phyloP scores from a whole-genome alignment of 2,329 filamentous ascomycete species.

The Colletotrichum coccodes region DNA sequence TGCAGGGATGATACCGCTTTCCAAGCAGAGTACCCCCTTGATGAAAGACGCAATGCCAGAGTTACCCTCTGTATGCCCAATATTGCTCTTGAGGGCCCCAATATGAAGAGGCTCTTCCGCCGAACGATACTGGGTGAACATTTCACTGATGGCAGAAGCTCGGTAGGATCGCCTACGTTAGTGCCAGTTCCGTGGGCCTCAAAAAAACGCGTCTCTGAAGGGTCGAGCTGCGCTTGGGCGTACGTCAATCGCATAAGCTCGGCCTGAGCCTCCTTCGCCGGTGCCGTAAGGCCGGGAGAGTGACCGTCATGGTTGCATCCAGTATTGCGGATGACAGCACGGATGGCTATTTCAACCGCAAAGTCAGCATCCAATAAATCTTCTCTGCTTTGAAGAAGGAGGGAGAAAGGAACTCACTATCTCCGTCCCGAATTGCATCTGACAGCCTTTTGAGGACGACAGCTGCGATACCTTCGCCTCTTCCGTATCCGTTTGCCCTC shows the following conservation, averaged over 20 bases:
- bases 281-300: slow-evolving; percentile 47
- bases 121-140: slow-evolving; percentile 50
- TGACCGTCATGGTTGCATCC: slow-evolving; percentile 54
- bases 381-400: neutral
- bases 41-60: slow-evolving; percentile 37
- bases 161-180: slow-evolving; percentile 63
- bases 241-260: slow-evolving; percentile 51
- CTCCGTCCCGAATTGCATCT: neutral
- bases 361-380: slow-evolving; percentile 64
- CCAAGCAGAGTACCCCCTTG: slow-evolving; percentile 39
- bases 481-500: slow-evolving; percentile 69
- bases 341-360: slow-evolving; percentile 66
- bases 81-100: slow-evolving; percentile 23
- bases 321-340: slow-evolving; percentile 47
- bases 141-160: slow-evolving; percentile 56
- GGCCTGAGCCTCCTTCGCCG: slow-evolving; percentile 39
- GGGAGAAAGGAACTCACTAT: neutral
- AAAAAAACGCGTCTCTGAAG: slow-evolving; percentile 44
- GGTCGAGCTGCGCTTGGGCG: slow-evolving; percentile 36
- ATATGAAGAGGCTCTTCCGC: slow-evolving; percentile 40
- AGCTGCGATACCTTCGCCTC: slow-evolving; percentile 69
- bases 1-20: slow-evolving; percentile 42
- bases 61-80: slow-evolving; percentile 39
- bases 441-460: slow-evolving; percentile 49
- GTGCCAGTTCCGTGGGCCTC: slow-evolving; percentile 67